These are phyloP conservation scores for Balamuthia mandrillaris DNA, from an alignment of 208 protist genomes.

Conservation along the genomic window DNA sequence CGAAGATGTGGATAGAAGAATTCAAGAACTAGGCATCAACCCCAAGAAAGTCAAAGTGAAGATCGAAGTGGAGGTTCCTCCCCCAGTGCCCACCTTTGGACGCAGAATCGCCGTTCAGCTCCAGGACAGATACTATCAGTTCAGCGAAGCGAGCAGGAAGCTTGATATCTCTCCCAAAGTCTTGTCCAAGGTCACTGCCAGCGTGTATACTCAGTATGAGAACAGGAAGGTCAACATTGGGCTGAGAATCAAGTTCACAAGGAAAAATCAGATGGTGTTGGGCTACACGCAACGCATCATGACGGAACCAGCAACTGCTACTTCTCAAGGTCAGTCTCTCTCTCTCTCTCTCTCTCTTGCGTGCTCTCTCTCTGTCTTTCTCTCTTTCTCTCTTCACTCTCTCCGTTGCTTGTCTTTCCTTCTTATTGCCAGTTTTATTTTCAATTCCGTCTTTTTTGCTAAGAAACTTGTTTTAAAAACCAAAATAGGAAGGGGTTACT, in stretches of 20 bases:
- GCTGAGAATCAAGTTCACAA: slow-evolving; percentile 30
- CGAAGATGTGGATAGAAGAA: too few relatives aligned
- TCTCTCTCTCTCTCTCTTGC: too few relatives aligned
- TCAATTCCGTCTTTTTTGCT: too few relatives aligned
- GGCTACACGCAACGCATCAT: slow-evolving; percentile 31
- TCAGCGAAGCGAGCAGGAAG: not conserved
- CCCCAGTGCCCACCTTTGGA: not conserved
- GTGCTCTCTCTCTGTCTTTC: too few relatives aligned
- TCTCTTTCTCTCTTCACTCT: too few relatives aligned
- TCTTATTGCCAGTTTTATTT: too few relatives aligned
- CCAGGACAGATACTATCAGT: slow-evolving; percentile 29
- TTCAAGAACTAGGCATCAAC: too few relatives aligned
- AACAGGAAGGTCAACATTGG: slow-evolving; percentile 38
- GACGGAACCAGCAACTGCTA: too few relatives aligned
- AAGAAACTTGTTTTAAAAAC: too few relatives aligned
- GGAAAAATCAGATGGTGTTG: slow-evolving; percentile 7
- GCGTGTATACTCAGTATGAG: slow-evolving; percentile 21
- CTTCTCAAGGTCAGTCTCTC: too few relatives aligned
- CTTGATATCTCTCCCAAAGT: slow-evolving; percentile 32
- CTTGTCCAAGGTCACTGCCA: slow-evolving; percentile 20
- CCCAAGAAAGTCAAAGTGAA: not conserved
- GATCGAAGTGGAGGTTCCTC: not conserved
- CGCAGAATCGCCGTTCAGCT: slow-evolving; percentile 16
- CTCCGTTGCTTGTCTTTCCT: too few relatives aligned
- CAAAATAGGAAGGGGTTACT: too few relatives aligned